Conservation (phyloP, 306 rosid species). For the Glycine soja region DNA sequence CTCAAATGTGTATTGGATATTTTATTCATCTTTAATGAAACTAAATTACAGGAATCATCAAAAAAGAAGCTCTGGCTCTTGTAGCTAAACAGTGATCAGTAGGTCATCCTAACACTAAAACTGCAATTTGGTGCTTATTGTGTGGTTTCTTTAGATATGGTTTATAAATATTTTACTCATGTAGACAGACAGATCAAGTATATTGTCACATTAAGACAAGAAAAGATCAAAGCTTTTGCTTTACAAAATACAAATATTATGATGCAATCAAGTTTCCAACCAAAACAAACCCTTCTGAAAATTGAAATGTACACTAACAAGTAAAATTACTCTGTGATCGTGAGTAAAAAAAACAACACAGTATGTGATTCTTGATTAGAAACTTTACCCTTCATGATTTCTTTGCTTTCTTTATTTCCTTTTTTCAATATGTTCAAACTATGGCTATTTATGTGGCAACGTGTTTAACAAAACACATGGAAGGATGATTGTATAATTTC, state of each 20-base stretch:
- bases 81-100: neutral
- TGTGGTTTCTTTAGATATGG: neutral
- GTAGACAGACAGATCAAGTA: neutral
- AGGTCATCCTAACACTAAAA: neutral
- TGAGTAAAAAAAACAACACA: neutral
- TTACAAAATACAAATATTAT: neutral
- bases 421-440: neutral
- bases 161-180: neutral
- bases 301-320: neutral
- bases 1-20: too few relatives aligned
- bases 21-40: too few relatives aligned
- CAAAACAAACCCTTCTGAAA: too few relatives aligned
- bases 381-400: constrained; percentile 17
- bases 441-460: neutral
- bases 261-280: too few relatives aligned
- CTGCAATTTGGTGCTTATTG: neutral
- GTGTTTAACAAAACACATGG: constrained; percentile 8
- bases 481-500: constrained; percentile 15
- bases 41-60: too few relatives aligned
- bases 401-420: constrained; percentile 10
- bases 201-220: neutral
- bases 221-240: constrained; percentile 2
- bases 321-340: neutral
- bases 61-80: neutral
- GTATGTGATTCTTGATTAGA: neutral